Base-by-base conservation (phyloP, 164 flowering plant species). In the Stephania japonica region DNA sequence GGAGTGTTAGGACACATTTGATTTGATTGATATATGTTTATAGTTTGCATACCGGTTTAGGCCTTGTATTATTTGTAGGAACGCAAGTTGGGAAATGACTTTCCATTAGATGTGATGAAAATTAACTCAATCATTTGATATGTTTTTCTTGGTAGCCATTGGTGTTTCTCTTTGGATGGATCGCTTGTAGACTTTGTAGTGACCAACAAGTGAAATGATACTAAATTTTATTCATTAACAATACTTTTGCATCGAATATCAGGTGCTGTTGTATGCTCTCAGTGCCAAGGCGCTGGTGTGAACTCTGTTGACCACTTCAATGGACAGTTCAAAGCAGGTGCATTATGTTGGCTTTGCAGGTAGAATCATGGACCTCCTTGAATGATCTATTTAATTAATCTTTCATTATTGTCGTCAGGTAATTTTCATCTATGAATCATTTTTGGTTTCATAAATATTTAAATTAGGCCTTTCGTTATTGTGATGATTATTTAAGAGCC, bases 281-380 rank as follows among this genome's bases (percentile, higher is more conserved):
- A 94, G 66, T 94, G 98, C 86, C 19, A 89, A 83, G 98, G 98
- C 49, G 43, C 38, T 66, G 98, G 98, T 70, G 86, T 90, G 70
- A 94, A 94, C 79, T 83, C 88, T 14, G 86, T 80, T 25, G 98
- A 94, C 78, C 96, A 90, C 82, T 92, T 92, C 85, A 85, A 89
- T 78, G 98, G 98, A 44, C 94, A 81, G 82, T 89, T 87, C 70
- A 94, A 92, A 82, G 97, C 94, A 73, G 98, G 98, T 42, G 91
- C 78, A 63, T 41, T 88, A 71, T 94, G 98, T 71, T 94, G 97
- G 98, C 94, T 94, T 49, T 94, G 98, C 94, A 90, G 98, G 98
- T 92, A 84, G 38, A 0, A 24, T 1, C 49, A 41, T 70, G 3
- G 41, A 71, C 49, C 44, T 74, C 16, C 41, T 11, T 43, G 25